phyloP scores from a whole-genome alignment of 2,329 filamentous ascomycete genomes.

The Ceratocystis lukuohia region DNA sequence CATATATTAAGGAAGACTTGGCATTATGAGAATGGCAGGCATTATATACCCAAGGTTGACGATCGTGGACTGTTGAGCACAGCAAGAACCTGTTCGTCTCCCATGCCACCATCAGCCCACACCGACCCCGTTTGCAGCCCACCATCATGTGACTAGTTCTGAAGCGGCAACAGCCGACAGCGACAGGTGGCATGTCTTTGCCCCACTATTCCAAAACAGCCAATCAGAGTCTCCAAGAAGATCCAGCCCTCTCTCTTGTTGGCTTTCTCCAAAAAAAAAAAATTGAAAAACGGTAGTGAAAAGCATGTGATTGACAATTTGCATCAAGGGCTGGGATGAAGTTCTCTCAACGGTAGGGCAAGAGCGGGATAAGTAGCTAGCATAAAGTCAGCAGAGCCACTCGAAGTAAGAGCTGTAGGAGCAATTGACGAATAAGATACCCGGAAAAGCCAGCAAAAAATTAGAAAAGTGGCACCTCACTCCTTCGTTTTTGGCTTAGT shows the following conservation, averaged over 20 bases:
- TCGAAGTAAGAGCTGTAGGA: not conserved
- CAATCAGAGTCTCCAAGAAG: not conserved
- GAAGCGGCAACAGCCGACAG: not conserved
- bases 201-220: not conserved
- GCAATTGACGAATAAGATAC: not conserved
- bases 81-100: no score
- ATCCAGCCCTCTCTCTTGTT: not conserved
- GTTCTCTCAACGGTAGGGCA: not conserved
- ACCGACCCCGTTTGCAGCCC: not conserved
- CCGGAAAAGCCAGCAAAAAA: not conserved
- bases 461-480: not conserved
- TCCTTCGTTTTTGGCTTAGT: not conserved
- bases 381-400: not conserved
- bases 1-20: no score
- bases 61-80: no score
- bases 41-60: no score
- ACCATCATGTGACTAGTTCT: not conserved
- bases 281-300: not conserved
- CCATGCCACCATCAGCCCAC: not conserved
- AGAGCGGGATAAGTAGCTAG: not conserved
- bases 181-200: not conserved
- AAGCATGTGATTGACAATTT: not conserved
- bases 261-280: not conserved
- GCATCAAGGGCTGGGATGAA: not conserved
- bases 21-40: no score